Evolutionary conservation across 257 asterid genomes (phyloP), one percentile per base, ranked within the genome.

Genomic region (Petrea volubilis): DNA sequence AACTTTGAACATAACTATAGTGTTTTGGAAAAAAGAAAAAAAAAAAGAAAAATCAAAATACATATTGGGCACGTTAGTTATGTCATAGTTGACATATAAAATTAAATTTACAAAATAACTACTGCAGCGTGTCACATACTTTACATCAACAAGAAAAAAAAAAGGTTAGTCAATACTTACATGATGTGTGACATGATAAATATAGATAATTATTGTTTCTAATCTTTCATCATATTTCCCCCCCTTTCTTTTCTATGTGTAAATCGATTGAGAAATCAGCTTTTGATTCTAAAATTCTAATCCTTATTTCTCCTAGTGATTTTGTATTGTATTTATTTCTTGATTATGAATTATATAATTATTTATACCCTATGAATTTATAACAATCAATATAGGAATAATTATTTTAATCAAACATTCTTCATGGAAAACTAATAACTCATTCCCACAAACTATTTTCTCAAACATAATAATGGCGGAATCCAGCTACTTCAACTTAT

Each of bases 181-280:
- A 34, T 52, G 71, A 72, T 62, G 49, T 25, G 71, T 63, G 71
- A 72, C 59, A 41, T 71, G n/a, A 72, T 29, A 24, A 61, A 50
- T 60, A 34, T 18, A 46, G 1, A 28, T 59, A 12, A 15, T 33
- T 38, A 36, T 15, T 51, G 6, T 67, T 52, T 5, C 3, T 9
- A 49, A n/a, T n/a, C 20, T 44, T 44, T 44, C 5, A 13, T 13
- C 3, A 13, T 14, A 44, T 44, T 44, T 44, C 27, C 27, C 15
- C 38, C 5, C 33, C n/a, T n/a, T n/a, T n/a, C n/a, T n/a, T n/a
- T n/a, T n/a, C n/a, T n/a, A n/a, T n/a, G n/a, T 55, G 31, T 52
- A 33, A 21, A 52, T 27, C 6, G 15, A 53, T 15, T 52, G 20
- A 46, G 0, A 4, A 2, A 29, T 8, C 9, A 11, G 14, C 12